A percentile compares a stretch with the other conserved stretches of the same genome.
These are phyloP conservation scores for Fusarium humuli DNA, from an alignment of 2,329 filamentous ascomycete species.

Conservation along the genomic window DNA sequence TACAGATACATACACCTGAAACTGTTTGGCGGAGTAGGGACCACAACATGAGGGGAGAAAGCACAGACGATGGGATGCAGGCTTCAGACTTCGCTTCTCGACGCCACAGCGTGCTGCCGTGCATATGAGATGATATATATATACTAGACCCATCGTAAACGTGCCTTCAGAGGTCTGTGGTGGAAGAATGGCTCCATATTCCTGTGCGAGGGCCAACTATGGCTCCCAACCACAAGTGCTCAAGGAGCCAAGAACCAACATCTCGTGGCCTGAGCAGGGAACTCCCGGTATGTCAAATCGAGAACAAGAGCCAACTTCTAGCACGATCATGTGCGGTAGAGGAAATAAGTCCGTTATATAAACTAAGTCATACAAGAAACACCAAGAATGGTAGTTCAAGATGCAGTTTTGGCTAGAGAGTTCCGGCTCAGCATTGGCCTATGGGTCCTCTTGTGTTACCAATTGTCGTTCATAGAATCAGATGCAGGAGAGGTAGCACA, in stretches of 20 bases:
- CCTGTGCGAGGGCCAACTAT: slow-evolving; percentile 25
- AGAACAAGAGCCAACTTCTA: slow-evolving; percentile 7
- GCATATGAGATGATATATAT: neutral
- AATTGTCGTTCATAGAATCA: neutral
- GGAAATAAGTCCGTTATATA: neutral
- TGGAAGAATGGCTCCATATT: slow-evolving; percentile 32
- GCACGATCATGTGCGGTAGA: neutral
- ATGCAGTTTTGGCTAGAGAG: neutral
- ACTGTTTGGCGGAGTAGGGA: slow-evolving; percentile 36
- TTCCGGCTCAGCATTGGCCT: slow-evolving; percentile 3
- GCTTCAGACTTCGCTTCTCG: slow-evolving; percentile 35
- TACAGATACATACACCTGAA: slow-evolving; percentile 33
- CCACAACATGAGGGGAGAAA: slow-evolving; percentile 20
- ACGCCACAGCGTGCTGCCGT: slow-evolving; percentile 22
- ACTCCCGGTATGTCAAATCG: slow-evolving; percentile 22
- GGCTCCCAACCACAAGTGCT: slow-evolving; percentile 16
- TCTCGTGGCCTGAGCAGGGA: slow-evolving; percentile 12
- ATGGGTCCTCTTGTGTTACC: neutral
- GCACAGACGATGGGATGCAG: slow-evolving; percentile 35
- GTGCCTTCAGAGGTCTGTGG: slow-evolving; percentile 24
- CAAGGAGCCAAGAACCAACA: slow-evolving; percentile 1
- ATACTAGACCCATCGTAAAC: slow-evolving; percentile 18
- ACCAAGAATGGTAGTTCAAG: neutral
- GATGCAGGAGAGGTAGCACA: slow-evolving; percentile 4
- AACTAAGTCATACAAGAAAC: neutral